These are phyloP conservation scores for Orbilia ellipsospora DNA, from an alignment of 2,329 filamentous ascomycete species.

Conservation along the genomic window DNA sequence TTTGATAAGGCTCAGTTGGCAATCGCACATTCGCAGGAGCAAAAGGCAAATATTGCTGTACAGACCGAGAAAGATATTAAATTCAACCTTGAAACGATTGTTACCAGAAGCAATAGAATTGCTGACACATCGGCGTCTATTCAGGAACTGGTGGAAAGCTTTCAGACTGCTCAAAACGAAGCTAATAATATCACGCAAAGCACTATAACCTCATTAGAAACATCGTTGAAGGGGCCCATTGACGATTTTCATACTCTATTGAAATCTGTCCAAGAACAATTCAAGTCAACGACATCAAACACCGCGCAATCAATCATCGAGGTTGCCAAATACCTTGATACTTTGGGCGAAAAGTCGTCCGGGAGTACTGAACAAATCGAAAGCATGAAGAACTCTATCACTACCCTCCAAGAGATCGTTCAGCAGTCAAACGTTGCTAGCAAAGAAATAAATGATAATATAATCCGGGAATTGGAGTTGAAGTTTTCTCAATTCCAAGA, in stretches of 20 bases:
- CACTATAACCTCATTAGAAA: slow-evolving; percentile 24
- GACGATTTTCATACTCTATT: slow-evolving; percentile 31
- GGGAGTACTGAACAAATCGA: slow-evolving; percentile 35
- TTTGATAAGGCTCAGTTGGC: slow-evolving; percentile 53
- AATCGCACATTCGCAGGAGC: slow-evolving; percentile 51
- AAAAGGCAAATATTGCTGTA: slow-evolving; percentile 35
- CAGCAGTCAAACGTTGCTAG: slow-evolving; percentile 14
- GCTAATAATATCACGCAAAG: slow-evolving; percentile 23
- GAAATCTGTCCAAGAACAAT: slow-evolving; percentile 43
- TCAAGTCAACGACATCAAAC: slow-evolving; percentile 50
- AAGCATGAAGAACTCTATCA: slow-evolving; percentile 28
- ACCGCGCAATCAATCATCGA: slow-evolving; percentile 53
- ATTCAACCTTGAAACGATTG: slow-evolving; percentile 52
- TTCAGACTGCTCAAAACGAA: slow-evolving; percentile 31
- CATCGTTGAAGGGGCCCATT: slow-evolving; percentile 29
- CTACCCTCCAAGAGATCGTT: slow-evolving; percentile 26
- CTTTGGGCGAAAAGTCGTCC: slow-evolving; percentile 45
- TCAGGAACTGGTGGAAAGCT: slow-evolving; percentile 42
- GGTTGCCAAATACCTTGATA: slow-evolving; percentile 50
- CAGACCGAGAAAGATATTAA: slow-evolving; percentile 52
- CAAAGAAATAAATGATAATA: slow-evolving; percentile 31
- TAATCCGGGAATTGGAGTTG: slow-evolving; percentile 24
- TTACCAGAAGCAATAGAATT: slow-evolving; percentile 49
- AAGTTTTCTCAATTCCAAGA: slow-evolving; percentile 30
- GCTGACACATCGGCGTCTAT: slow-evolving; percentile 53